Evolutionary conservation across 441 rosid genomes (phyloP), one percentile per base, ranked within the genome.

Genomic region (Monsonia emarginata): DNA sequence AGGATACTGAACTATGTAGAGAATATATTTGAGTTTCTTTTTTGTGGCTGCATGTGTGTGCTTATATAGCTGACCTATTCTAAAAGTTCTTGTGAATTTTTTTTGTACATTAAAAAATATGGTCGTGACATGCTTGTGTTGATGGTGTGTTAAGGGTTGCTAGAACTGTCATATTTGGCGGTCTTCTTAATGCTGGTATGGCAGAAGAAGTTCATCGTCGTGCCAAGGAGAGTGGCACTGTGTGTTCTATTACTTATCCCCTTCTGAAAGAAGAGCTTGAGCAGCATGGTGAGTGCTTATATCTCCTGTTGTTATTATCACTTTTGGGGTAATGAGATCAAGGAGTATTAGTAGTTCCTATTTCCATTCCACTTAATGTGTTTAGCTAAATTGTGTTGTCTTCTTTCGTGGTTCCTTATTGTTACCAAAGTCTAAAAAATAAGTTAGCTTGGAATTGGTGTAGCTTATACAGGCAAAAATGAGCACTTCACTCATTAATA

Each of bases 161-260:
- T 14, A 86, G 97, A 84, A 93, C 95, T 70, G 88, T 93, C 27
- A 80, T 93, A 81, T 80, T 93, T 78, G 98, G 98, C 68, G 91
- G 96, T 61, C 90, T 93, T 83, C 70, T 69, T 62, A 72, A 81
- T 80, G 77, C 82, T 75, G 83, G 80, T 78, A 81, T 86, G 89
- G 96, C 88, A 32, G 87, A 86, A 69, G 79, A 79, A 50, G 89
- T 88, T 71, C 96, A 87, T 70, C 65, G 48, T 22, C 76, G 60
- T 71, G 95, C 90, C 30, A 80, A 73, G 78, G 81, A 82, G 75
- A 78, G 79, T 65, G 97, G 95, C 63, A 77, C 80, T 65, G 91
- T 85, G 28, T 90, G 97, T 74, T 88, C 95, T 65, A 76, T 88
- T 64, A 84, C 81, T 64, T 88, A 88, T 81, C 97, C 97, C 70